Evolutionary conservation across 2,329 filamentous ascomycete genomes (phyloP), one percentile per base, ranked within the genome.

Genomic region (Aspergillus persii): DNA sequence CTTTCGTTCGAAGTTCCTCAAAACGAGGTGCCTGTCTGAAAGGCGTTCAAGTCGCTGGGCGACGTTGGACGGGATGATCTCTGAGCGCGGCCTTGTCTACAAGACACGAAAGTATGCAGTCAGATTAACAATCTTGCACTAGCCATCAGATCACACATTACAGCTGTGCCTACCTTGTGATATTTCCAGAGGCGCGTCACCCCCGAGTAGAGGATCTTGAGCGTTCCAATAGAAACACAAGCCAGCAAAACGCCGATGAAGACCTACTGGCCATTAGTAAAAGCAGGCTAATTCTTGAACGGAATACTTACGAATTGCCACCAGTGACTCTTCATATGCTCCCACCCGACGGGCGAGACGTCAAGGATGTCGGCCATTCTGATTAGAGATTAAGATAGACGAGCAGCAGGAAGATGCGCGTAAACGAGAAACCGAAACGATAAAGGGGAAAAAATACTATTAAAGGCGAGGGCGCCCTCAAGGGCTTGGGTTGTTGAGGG

Each of bases 221-320:
- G 27, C 51, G 60, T 58, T 27, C 71, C 75, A 50, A 68, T 64
- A 3, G 60, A 60, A 30, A 75, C 60, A 55, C 71, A 69, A 3
- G 66, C 64, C 11, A 76, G 54, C 50, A 75, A 58, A 41, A 77
- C 62, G 50, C 68, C 70, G 50, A 76, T 70, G 27, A 76, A 67
- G 33, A 76, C 62, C 76, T 77, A 59, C 15, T 53, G 49, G 18
- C 27, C 15, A 11, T 33, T 46, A 41, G 36, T 44, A 27, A 9
- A 15, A 27, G 36, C n/a, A 15, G 23, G 18, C 8, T 36, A 15
- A n/a, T 26, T 18, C 31, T 18, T 18, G 11, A 1, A 23, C 6
- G 33, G 29, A 9, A n/a, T 48, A 71, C 72, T 60, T 67, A 79
- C 77, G 69, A 71, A 74, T 61, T 78, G 75, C 77, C 77, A 79